Conservation (phyloP, 768 basidiomycete species). For the Tylopilus sp. region DNA sequence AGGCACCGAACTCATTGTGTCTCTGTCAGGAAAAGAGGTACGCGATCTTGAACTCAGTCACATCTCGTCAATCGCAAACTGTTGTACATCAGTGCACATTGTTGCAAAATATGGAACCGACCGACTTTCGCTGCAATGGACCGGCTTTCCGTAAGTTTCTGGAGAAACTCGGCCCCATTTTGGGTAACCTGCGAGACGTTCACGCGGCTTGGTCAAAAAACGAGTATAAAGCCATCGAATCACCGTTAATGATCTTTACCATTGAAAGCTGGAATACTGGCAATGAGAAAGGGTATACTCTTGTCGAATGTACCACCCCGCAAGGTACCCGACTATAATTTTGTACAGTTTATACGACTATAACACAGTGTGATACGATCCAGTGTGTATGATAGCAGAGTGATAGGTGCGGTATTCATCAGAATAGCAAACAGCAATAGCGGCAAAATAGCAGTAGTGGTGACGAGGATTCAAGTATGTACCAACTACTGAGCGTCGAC, state of each 20-base stretch:
- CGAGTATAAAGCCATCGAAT: conserved; percentile 17
- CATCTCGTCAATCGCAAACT: not conserved
- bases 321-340: not conserved
- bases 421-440: not conserved
- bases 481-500: no score
- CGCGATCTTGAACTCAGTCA: conserved; percentile 10
- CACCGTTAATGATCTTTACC: conserved; percentile 26
- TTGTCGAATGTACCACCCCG: conserved; percentile 18
- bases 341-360: not conserved
- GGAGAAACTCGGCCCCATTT: conserved; percentile 40
- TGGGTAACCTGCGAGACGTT: conserved; percentile 46
- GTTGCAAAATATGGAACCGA: conserved; percentile 42
- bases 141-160: conserved; percentile 36
- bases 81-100: conserved; percentile 36
- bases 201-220: conserved; percentile 31
- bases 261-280: conserved; percentile 30
- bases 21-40: conserved; percentile 48
- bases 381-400: not conserved
- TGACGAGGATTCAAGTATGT: no score
- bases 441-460: no score
- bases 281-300: conserved; percentile 18
- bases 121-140: conserved; percentile 41
- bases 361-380: not conserved
- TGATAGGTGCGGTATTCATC: not conserved
- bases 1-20: conserved; percentile 40